A percentile compares a stretch with the other conserved stretches of the same genome.
Evolutionary conservation across 1,139 yeast genomes (phyloP).

Genomic region (Candida albicans): DNA sequence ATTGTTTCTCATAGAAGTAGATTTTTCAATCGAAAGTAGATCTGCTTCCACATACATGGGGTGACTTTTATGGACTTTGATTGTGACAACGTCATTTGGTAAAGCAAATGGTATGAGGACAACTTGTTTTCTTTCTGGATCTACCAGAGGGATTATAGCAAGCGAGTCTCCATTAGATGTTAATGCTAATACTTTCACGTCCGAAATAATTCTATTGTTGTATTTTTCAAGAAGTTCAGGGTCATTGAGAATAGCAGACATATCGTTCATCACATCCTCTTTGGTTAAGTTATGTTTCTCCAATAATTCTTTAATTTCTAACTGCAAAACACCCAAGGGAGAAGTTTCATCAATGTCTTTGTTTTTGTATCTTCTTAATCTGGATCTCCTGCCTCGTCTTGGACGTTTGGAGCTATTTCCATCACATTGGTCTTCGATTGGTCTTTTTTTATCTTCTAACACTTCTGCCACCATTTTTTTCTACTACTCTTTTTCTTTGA

Average conservation of each 20-base stretch:
- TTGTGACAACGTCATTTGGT: slow-evolving; percentile 77
- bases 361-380: slow-evolving; percentile 46
- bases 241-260: slow-evolving; percentile 64
- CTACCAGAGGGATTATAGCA: slow-evolving; percentile 62
- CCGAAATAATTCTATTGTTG: slow-evolving; percentile 59
- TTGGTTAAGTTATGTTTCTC: slow-evolving; percentile 40
- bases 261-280: slow-evolving; percentile 59
- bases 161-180: slow-evolving; percentile 83
- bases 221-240: slow-evolving; percentile 40
- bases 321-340: slow-evolving; percentile 75
- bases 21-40: slow-evolving; percentile 50
- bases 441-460: slow-evolving; percentile 11
- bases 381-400: slow-evolving; percentile 15
- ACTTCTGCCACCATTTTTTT: slow-evolving; percentile 1
- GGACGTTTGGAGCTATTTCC: background rate
- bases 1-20: slow-evolving; percentile 52
- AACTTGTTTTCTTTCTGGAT: slow-evolving; percentile 40
- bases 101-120: slow-evolving; percentile 79
- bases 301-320: slow-evolving; percentile 68
- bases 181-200: slow-evolving; percentile 58
- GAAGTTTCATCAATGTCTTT: slow-evolving; percentile 73
- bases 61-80: slow-evolving; percentile 76
- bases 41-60: slow-evolving; percentile 77
- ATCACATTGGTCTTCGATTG: slow-evolving; percentile 4
- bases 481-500: too few relatives aligned